These are phyloP conservation scores for Phoenix roebelenii DNA, from an alignment of 176 grass and related monocot species.

Conservation along the genomic window DNA sequence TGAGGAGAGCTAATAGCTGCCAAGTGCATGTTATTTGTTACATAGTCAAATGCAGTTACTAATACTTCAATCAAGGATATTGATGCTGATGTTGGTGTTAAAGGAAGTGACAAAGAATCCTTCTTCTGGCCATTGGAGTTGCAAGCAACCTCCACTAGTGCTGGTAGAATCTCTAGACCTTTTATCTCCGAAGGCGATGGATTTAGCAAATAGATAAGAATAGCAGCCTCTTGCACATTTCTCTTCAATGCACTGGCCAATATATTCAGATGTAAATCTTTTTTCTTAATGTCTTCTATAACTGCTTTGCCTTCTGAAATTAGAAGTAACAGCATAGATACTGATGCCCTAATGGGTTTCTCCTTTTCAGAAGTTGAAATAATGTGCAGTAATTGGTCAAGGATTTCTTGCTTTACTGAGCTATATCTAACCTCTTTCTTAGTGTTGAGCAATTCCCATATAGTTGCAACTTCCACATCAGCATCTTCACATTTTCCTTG, in stretches of 20 bases:
- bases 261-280: constrained; percentile 59
- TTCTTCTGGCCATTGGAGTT: constrained; percentile 35
- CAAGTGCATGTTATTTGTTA: constrained; percentile 94
- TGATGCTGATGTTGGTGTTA: constrained; percentile 83
- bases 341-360: constrained; percentile 65
- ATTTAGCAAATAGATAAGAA: constrained; percentile 90
- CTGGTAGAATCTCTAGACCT: constrained; percentile 73
- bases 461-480: constrained; percentile 62
- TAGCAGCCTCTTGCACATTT: constrained; percentile 80
- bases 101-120: constrained; percentile 41
- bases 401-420: constrained; percentile 58
- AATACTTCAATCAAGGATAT: constrained; percentile 93
- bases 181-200: constrained; percentile 83
- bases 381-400: constrained; percentile 65
- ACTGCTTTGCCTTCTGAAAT: constrained; percentile 86
- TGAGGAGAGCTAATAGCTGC: constrained; percentile 72
- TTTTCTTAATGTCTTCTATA: constrained; percentile 86
- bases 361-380: constrained; percentile 80
- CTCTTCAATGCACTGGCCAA: constrained; percentile 74
- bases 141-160: constrained; percentile 80
- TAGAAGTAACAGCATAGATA: constrained; percentile 68
- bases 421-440: constrained; percentile 45
- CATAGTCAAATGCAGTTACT: constrained; percentile 96
- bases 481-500: constrained; percentile 47
- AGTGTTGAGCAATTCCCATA: constrained; percentile 68